These are phyloP conservation scores for Populus pruinosa DNA, from an alignment of 345 rosid species.

Conservation along the genomic window DNA sequence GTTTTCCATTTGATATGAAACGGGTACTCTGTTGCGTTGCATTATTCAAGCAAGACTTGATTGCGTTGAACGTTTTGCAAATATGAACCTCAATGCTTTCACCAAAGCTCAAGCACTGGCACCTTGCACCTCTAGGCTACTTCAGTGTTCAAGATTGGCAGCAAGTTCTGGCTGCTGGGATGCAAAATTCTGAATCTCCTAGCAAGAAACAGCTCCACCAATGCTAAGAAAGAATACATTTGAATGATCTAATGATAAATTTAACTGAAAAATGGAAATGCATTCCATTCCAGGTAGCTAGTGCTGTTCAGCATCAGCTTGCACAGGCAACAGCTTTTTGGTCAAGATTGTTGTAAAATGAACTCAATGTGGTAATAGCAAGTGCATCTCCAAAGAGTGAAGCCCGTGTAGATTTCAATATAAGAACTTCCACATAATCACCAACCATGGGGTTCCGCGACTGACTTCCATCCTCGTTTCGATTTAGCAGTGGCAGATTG, in stretches of 20 bases:
- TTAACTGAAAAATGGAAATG: neutral
- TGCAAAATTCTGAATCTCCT: neutral
- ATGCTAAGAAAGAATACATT: conserved; percentile 5
- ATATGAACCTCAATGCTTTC: too few species aligned
- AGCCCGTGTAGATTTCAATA: conserved; percentile 63
- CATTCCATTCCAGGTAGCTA: neutral
- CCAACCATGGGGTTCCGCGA: conserved; percentile 58
- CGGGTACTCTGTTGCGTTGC: too few species aligned
- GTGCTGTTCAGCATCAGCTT: conserved; percentile 24
- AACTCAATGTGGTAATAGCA: conserved; percentile 63
- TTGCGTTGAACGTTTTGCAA: neutral
- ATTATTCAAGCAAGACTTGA: neutral
- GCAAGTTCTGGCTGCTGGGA: neutral
- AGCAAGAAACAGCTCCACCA: conserved; percentile 3
- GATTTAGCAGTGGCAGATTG: conserved; percentile 41
- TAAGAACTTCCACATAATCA: conserved; percentile 73
- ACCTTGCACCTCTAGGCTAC: neutral
- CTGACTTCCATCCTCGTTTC: conserved; percentile 19
- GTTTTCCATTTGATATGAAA: too few species aligned
- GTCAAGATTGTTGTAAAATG: conserved; percentile 39
- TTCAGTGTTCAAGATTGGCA: neutral
- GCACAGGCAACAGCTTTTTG: conserved; percentile 52
- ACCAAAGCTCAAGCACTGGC: neutral
- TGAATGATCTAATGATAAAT: neutral
- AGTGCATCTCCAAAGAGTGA: conserved; percentile 75